Base-by-base conservation (phyloP, 2,329 filamentous ascomycete species). In the Gliomastix tumulicola region DNA sequence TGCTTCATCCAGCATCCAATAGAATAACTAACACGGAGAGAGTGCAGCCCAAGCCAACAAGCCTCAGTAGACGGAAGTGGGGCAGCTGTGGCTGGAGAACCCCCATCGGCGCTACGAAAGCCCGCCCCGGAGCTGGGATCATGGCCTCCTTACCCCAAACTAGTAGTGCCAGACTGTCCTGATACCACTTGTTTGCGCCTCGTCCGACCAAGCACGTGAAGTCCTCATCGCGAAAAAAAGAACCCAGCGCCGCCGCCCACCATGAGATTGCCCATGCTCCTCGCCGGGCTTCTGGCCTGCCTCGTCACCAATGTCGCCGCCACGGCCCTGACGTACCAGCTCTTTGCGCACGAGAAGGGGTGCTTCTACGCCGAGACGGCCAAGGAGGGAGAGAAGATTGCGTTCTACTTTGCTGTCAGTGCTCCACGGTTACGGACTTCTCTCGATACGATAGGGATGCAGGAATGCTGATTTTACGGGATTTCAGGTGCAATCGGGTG, bases 361-460 rank as follows among this genome's bases (percentile, higher is more conserved):
- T 98, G 92, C 71, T 98, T 98, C 77, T 96, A 85, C 61, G 77
- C 86, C 39, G 69, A 79, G 48, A 82, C 90, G 38, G 79, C 88
- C 46, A 77, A 84, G 57, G 74, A 77, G 58, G 82, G 82, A 50
- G 79, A 85, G 53, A 98, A 98, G 76, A 73, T 98, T 49, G 89
- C 92, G 34, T 98, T 98, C 59, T 98, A 98, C 70, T 98, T 98
- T 66, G 94, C 92, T 42, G 92, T 98, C 21, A 21, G 69, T 48
- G 83, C 66, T 30, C 25, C 35, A n/a, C n/a, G n/a, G n/a, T n/a
- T n/a, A n/a, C n/a, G n/a, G n/a, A n/a, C n/a, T n/a, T n/a, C n/a
- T n/a, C n/a, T n/a, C n/a, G n/a, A n/a, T n/a, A n/a, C n/a, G n/a
- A n/a, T n/a, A n/a, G n/a, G n/a, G n/a, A n/a, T n/a, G n/a, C n/a